Conservation (phyloP, 1,139 yeast species). For the Saccharomyces hybrid region DNA sequence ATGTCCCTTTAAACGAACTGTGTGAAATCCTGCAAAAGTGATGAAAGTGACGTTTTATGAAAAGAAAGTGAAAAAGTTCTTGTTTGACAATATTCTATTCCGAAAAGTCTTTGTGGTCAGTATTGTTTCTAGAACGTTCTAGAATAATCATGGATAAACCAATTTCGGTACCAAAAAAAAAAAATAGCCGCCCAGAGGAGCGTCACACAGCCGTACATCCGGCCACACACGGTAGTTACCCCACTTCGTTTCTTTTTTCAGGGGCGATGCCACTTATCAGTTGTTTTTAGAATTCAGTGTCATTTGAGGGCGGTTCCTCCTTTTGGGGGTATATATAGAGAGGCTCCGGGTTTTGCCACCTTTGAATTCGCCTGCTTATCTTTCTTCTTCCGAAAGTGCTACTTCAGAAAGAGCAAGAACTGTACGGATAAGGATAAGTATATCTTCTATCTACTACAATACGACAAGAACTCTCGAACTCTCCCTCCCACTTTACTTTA, state of each 20-base stretch:
- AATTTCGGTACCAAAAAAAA: not conserved
- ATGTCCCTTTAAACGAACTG: not conserved
- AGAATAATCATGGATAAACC: not conserved
- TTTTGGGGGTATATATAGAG: not conserved
- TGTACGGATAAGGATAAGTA: not conserved
- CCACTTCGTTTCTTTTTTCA: constrained; percentile 1
- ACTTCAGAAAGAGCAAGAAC: not conserved
- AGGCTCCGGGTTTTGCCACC: not conserved
- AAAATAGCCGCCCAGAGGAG: not conserved
- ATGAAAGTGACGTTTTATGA: not conserved
- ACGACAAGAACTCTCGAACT: not conserved
- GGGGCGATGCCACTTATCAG: not conserved
- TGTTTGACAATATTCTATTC: no score
- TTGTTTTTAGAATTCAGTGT: not conserved
- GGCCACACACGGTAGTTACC: not conserved
- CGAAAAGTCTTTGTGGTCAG: not conserved
- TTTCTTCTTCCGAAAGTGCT: not conserved
- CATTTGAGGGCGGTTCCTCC: not conserved
- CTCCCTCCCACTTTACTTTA: not conserved
- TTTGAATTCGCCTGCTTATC: not conserved
- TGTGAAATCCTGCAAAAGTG: not conserved
- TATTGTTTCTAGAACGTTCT: not conserved
- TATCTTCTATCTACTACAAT: not conserved
- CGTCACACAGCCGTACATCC: not conserved
- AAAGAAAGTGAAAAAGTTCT: not conserved